Conservation (phyloP, 177 flowering plant species). For the Telopea speciosissima region DNA sequence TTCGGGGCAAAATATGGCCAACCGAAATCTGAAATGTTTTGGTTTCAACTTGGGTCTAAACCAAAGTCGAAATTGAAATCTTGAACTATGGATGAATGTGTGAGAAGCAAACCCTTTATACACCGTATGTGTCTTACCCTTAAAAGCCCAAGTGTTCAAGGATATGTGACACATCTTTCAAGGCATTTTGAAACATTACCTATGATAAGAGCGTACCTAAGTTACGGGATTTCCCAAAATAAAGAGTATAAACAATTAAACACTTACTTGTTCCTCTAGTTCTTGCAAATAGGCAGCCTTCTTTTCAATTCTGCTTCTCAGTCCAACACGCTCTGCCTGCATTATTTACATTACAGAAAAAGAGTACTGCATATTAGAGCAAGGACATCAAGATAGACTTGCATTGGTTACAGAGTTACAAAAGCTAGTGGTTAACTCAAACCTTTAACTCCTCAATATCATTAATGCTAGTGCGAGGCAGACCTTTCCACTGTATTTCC, state of each 20-base stretch:
- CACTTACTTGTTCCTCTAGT: conserved; percentile 81
- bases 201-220: neutral
- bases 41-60: too few relatives aligned
- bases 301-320: conserved; percentile 69
- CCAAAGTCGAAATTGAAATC: too few relatives aligned
- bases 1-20: too few relatives aligned
- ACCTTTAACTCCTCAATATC: conserved; percentile 93
- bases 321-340: conserved; percentile 62
- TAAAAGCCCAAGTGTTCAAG: too few relatives aligned
- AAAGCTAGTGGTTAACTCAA: conserved; percentile 1
- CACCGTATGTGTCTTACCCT: too few relatives aligned
- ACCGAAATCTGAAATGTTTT: too few relatives aligned
- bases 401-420: neutral
- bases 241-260: conserved; percentile 2
- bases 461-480: conserved; percentile 65
- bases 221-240: neutral
- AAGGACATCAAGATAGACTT: conserved; percentile 1
- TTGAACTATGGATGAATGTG: too few relatives aligned
- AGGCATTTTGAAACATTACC: too few relatives aligned
- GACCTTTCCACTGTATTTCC: conserved; percentile 96
- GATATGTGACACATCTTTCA: too few relatives aligned
- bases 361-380: conserved; percentile 8
- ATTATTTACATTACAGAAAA: conserved; percentile 10
- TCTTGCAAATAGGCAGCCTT: conserved; percentile 87
- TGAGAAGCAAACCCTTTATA: too few relatives aligned